Evolutionary conservation across 805 yeast genomes (phyloP), one percentile per base, ranked within the genome.

Genomic region (Metschnikowia baotianmanensis): DNA sequence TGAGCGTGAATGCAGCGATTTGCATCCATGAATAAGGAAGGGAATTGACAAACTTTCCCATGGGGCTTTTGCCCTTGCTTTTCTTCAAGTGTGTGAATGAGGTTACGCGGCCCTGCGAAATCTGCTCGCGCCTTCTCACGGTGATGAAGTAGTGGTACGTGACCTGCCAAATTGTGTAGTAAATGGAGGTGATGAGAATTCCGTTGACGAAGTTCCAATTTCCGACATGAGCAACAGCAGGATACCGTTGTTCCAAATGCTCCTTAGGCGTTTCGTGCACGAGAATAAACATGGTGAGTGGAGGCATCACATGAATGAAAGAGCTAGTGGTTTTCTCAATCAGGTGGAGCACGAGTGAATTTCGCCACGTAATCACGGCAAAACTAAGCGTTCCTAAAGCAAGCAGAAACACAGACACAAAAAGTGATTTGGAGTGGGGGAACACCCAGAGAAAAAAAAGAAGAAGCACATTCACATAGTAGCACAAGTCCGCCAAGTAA

Each of bases 351-450:
- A 91, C 98, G 40, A 91, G 70, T 6, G 96, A 89, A 60, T 91
- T 91, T 52, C 96, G 74, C 99, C 98, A 91, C 0, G 96, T 86
- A 31, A 91, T 81, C 17, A 91, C 96, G 0, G 97, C 97, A 76
- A 87, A 90, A 5, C 96, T 77, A 41, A 91, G 65, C 0, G 97
- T 87, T 1, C 98, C 99, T 66, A 84, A 81, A 1, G 93, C 76
- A 45, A 91, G 78, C 8, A 96, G 84, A 62, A 86, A 90, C 50
- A 95, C 88, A 2, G 91, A 76, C 12, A 86, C 78, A 63, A 84
- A 91, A 18, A 91, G 68, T 51, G 81, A 76, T 28, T 72, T 71
- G 2, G 95, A 86, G 24, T 71, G 55, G 0, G 99, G 97, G 47
- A 82, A 80, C 5, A 80, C 69, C 98, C 98, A 91, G 23, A 91